These are phyloP conservation scores for Cladobotryum protrusum DNA, from an alignment of 2,329 filamentous ascomycete species.

Conservation along the genomic window DNA sequence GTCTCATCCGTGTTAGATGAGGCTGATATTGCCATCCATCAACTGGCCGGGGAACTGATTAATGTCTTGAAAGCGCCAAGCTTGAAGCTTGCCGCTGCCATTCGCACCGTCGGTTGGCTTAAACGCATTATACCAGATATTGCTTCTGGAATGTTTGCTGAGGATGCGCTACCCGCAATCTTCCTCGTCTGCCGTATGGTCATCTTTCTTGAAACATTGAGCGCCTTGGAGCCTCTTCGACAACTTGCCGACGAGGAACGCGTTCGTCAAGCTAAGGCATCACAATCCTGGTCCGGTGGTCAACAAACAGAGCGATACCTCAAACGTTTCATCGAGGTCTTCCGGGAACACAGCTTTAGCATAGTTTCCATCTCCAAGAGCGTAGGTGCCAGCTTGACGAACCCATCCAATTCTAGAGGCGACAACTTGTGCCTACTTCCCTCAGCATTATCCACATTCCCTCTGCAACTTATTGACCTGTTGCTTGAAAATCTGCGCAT, in stretches of 20 bases:
- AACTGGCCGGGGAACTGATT: constrained; percentile 81
- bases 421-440: constrained; percentile 56
- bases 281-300: constrained; percentile 56
- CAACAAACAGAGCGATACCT: constrained; percentile 92
- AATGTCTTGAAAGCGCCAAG: constrained; percentile 66
- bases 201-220: constrained; percentile 71
- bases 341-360: constrained; percentile 93
- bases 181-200: constrained; percentile 83
- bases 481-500: constrained; percentile 67
- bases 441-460: constrained; percentile 74
- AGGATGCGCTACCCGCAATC: constrained; percentile 71
- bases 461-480: constrained; percentile 74
- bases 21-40: constrained; percentile 80
- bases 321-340: constrained; percentile 94
- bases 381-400: constrained; percentile 49
- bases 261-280: constrained; percentile 37
- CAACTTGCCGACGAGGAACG: constrained; percentile 87
- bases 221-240: constrained; percentile 76
- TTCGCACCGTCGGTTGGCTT: constrained; percentile 88
- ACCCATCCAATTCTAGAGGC: constrained; percentile 13
- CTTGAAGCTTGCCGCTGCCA: constrained; percentile 81
- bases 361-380: constrained; percentile 93
- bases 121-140: constrained; percentile 80
- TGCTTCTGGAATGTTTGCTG: constrained; percentile 27
- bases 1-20: constrained; percentile 67